Conservation (phyloP, 1,139 yeast genomes). For the Geotrichum klebahnii region DNA sequence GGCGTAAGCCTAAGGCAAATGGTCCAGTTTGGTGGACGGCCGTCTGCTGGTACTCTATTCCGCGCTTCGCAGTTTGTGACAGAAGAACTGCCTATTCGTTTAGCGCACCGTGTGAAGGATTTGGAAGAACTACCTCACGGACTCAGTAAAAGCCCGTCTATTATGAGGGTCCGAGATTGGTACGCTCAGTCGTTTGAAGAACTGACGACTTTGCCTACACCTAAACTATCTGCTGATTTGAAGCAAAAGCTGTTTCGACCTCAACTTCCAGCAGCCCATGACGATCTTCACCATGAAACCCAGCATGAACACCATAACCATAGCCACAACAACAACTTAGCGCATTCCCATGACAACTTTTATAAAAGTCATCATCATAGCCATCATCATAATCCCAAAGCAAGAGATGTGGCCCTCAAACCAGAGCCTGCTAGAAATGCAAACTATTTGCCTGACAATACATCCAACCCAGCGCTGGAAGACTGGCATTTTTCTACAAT, state of each 20-base stretch:
- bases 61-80: slow-evolving; percentile 82
- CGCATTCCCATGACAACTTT: slow-evolving; percentile 11
- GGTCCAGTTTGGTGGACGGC: slow-evolving; percentile 87
- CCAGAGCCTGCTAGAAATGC: slow-evolving; percentile 29
- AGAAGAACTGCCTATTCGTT: slow-evolving; percentile 80
- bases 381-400: slow-evolving; percentile 15
- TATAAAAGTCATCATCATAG: slow-evolving; percentile 16
- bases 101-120: slow-evolving; percentile 83
- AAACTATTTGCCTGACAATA: slow-evolving; percentile 6
- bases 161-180: slow-evolving; percentile 78
- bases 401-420: slow-evolving; percentile 32
- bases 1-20: slow-evolving; percentile 80
- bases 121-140: slow-evolving; percentile 77
- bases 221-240: slow-evolving; percentile 14
- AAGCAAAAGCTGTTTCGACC: slow-evolving; percentile 19
- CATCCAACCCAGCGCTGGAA: slow-evolving; percentile 24
- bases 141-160: slow-evolving; percentile 66
- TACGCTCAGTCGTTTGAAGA: slow-evolving; percentile 89
- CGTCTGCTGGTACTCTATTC: slow-evolving; percentile 73
- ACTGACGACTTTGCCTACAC: slow-evolving; percentile 46
- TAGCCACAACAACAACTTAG: neutral
- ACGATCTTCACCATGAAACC: neutral
- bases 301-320: slow-evolving; percentile 2
- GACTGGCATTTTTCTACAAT: slow-evolving; percentile 22
- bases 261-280: neutral